Conservation (phyloP, 805 yeast species). For the Hanseniaspora vineae region DNA sequence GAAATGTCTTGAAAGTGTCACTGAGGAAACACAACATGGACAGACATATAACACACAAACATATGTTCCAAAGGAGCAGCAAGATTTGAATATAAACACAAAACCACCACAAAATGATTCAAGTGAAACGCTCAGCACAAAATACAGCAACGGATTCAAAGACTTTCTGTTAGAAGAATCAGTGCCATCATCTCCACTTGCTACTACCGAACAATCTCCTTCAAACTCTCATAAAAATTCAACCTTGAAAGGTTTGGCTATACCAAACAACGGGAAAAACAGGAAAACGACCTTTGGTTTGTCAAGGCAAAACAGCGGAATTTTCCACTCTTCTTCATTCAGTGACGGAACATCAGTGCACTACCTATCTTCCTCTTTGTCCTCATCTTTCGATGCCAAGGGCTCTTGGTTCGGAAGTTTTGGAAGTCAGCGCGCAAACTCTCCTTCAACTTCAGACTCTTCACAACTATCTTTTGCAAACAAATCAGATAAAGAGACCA, state of each 20-base stretch:
- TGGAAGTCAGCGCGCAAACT: neutral
- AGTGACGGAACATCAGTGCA: constrained; percentile 26
- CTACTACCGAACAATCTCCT: constrained; percentile 6
- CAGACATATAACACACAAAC: too few species aligned
- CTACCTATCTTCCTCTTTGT: constrained; percentile 27
- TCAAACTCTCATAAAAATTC: constrained; percentile 11
- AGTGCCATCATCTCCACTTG: constrained; percentile 10
- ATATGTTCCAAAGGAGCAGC: too few species aligned
- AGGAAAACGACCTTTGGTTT: constrained; percentile 20
- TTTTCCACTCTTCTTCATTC: constrained; percentile 24
- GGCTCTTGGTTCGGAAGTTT: constrained; percentile 23
- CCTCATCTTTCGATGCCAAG: constrained; percentile 21
- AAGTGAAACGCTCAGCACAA: too few species aligned
- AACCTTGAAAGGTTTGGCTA: constrained; percentile 28
- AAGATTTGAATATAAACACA: too few species aligned
- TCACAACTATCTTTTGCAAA: neutral
- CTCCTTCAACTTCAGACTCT: neutral
- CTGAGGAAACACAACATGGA: constrained; percentile 1
- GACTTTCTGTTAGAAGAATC: neutral
- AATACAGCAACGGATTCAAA: too few species aligned
- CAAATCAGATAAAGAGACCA: neutral
- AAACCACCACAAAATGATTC: too few species aligned
- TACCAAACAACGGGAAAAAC: constrained; percentile 22
- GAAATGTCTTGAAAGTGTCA: neutral
- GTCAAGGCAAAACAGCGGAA: constrained; percentile 20